Percentiles rank a stretch among this genome's conserved stretches.
Evolutionary conservation across 306 rosid genomes (phyloP).

Genomic region (Ammopiptanthus mongolicus): DNA sequence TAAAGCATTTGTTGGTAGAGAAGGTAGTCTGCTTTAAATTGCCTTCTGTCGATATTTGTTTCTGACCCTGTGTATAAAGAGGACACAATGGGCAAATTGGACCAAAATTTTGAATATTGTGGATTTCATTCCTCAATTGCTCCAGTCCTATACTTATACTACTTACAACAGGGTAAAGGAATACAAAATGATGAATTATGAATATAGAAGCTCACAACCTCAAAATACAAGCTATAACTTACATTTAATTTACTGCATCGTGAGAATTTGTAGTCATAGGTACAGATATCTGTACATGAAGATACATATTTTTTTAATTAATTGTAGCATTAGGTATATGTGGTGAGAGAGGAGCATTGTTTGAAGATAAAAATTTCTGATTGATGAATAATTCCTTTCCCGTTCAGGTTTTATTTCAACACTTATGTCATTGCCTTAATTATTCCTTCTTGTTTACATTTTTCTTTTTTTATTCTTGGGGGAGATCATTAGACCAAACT

Average conservation of each 20-base stretch:
- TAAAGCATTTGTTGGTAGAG: neutral
- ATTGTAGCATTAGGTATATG: neutral
- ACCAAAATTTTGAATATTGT: neutral
- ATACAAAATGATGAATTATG: neutral
- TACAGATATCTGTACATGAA: neutral
- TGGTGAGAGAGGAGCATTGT: neutral
- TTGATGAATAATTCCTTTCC: neutral
- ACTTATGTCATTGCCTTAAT: neutral
- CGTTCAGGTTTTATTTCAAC: neutral
- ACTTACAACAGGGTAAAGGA: neutral
- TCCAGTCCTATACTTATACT: neutral
- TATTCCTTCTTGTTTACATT: neutral
- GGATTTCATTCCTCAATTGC: neutral
- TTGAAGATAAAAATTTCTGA: neutral
- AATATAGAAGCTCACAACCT: neutral
- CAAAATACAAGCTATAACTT: neutral
- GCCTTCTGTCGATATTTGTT: neutral
- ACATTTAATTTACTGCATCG: neutral
- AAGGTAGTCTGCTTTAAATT: constrained; percentile 6
- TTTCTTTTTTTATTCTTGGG: too few relatives aligned
- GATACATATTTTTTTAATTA: neutral
- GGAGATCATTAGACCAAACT: neutral
- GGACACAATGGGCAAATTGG: neutral
- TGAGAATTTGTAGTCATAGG: neutral
- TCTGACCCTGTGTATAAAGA: neutral